These are phyloP conservation scores for Salix brachista DNA, from an alignment of 345 rosid species.

Conservation along the genomic window DNA sequence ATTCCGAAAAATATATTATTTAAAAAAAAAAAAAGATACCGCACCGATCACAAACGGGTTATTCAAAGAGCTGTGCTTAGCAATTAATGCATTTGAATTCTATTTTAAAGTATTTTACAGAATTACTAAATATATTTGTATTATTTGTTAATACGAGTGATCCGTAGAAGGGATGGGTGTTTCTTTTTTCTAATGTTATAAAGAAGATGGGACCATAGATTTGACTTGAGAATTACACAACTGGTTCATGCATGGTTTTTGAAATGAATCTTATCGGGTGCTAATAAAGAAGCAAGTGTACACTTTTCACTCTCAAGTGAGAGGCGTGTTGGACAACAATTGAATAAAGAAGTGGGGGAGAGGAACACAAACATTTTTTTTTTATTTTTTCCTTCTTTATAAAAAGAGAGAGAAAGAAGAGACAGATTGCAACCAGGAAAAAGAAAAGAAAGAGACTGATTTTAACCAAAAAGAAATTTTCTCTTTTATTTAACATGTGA, in stretches of 20 bases:
- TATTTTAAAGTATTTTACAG: too few relatives aligned
- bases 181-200: too few relatives aligned
- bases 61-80: too few relatives aligned
- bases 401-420: too few relatives aligned
- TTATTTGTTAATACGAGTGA: too few relatives aligned
- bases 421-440: too few relatives aligned
- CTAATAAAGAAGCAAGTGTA: not conserved
- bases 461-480: not conserved
- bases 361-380: not conserved
- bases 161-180: too few relatives aligned
- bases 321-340: not conserved
- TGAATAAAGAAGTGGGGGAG: not conserved
- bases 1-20: too few relatives aligned
- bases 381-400: not conserved
- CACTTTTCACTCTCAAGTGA: not conserved
- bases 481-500: not conserved
- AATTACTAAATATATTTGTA: too few relatives aligned
- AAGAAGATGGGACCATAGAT: not conserved
- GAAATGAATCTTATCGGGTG: not conserved
- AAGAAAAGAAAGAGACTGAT: not conserved
- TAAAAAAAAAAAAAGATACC: too few relatives aligned
- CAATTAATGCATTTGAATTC: too few relatives aligned
- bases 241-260: not conserved
- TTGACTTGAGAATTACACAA: not conserved
- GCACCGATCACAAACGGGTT: too few relatives aligned